These are phyloP conservation scores for Botrytis fragariae DNA, from an alignment of 2,329 filamentous ascomycete species.

Conservation along the genomic window DNA sequence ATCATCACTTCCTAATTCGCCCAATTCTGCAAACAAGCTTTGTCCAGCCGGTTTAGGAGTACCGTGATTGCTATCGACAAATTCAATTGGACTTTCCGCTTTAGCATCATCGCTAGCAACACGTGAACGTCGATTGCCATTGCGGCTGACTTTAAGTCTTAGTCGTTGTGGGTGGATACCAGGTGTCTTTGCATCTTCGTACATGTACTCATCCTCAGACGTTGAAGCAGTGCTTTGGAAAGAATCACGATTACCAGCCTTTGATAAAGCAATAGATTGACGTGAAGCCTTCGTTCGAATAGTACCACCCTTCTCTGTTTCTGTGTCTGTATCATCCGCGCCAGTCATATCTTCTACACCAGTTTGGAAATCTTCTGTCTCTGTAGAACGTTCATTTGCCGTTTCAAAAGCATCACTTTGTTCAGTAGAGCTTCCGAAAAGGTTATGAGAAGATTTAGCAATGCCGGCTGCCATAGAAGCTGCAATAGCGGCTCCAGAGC, in stretches of 20 bases:
- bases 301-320: slow-evolving; percentile 64
- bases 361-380: slow-evolving; percentile 94
- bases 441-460: slow-evolving; percentile 51
- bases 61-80: slow-evolving; percentile 48
- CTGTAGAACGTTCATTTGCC: slow-evolving; percentile 76
- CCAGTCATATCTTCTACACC: slow-evolving; percentile 79
- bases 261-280: slow-evolving; percentile 44
- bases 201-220: slow-evolving; percentile 72
- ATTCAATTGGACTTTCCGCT: slow-evolving; percentile 58
- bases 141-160: slow-evolving; percentile 68
- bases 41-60: slow-evolving; percentile 58
- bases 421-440: slow-evolving; percentile 81
- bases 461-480: slow-evolving; percentile 32
- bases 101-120: slow-evolving; percentile 58
- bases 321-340: slow-evolving; percentile 68
- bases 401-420: slow-evolving; percentile 67
- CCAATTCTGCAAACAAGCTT: slow-evolving; percentile 88
- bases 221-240: slow-evolving; percentile 88
- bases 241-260: slow-evolving; percentile 60
- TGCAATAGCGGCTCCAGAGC: slow-evolving; percentile 37
- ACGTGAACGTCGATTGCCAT: slow-evolving; percentile 58
- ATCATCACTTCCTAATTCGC: slow-evolving; percentile 70
- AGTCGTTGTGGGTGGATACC: slow-evolving; percentile 65
- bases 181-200: slow-evolving; percentile 62
- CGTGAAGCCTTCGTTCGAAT: slow-evolving; percentile 41